These are phyloP conservation scores for Zygosaccharomyces rouxii DNA, from an alignment of 805 yeast species.

Conservation along the genomic window DNA sequence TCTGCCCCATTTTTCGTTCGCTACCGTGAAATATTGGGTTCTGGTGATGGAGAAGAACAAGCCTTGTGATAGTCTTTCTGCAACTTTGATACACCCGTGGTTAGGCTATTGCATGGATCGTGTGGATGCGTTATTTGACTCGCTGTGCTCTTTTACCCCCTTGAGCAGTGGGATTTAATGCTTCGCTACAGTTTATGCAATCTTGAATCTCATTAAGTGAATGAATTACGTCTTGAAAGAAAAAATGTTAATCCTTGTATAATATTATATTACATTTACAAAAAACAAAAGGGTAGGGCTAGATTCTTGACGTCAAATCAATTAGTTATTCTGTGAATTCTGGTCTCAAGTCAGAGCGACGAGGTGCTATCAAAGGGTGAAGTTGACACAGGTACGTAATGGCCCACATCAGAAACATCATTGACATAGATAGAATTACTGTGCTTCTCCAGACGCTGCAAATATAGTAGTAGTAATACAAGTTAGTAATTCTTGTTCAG, in stretches of 20 bases:
- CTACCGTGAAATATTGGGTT: conserved; percentile 51
- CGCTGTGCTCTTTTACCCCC: conserved; percentile 4
- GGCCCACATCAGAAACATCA: conserved; percentile 90
- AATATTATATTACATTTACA: conserved; percentile 1
- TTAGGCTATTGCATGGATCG: conserved; percentile 43
- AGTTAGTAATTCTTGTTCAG: conserved; percentile 1
- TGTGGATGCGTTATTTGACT: conserved; percentile 34
- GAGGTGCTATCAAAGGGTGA: conserved; percentile 89
- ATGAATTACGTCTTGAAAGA: not conserved
- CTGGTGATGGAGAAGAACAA: conserved; percentile 59
- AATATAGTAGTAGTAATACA: not conserved
- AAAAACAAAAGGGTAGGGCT: not conserved
- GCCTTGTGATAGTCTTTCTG: conserved; percentile 39
- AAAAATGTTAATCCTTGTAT: not conserved
- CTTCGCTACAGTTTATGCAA: conserved; percentile 16
- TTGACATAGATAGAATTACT: conserved; percentile 59
- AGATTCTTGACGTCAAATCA: not conserved
- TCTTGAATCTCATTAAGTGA: not conserved
- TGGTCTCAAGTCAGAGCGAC: conserved; percentile 84
- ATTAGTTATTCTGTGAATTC: conserved; percentile 42
- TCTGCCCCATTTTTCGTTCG: conserved; percentile 55
- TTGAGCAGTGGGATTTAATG: conserved; percentile 13
- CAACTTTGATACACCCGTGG: conserved; percentile 48
- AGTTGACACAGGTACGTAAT: conserved; percentile 80
- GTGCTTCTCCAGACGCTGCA: conserved; percentile 67